Percentiles rank a stretch among this genome's conserved stretches.
Conservation (phyloP, 2,329 filamentous ascomycete species). For the Sporothrix luriei region DNA sequence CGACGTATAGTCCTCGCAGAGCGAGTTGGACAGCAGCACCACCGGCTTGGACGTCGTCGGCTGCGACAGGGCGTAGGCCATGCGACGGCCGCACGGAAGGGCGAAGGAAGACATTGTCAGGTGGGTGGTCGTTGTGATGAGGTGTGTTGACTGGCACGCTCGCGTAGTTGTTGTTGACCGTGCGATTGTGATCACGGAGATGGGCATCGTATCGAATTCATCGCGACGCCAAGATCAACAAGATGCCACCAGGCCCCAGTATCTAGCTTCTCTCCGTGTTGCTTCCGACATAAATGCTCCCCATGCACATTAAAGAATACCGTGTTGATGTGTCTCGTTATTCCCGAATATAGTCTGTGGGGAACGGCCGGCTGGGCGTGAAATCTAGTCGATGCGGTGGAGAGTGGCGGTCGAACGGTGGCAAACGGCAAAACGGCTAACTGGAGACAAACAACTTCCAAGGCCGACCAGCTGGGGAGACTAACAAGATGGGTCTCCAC, state of each 20-base stretch:
- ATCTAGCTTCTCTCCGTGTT: neutral
- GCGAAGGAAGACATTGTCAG: conserved; percentile 28
- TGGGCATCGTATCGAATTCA: too few species aligned
- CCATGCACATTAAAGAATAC: too few species aligned
- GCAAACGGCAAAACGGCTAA: neutral
- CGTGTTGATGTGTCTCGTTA: neutral
- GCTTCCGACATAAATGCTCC: neutral
- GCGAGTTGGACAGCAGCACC: conserved; percentile 48
- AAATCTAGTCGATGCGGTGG: neutral
- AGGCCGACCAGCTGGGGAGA: neutral
- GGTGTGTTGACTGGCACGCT: neutral
- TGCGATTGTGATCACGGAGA: neutral
- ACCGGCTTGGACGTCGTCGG: conserved; percentile 40
- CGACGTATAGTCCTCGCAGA: conserved; percentile 43
- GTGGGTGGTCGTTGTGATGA: neutral
- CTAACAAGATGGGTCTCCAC: neutral
- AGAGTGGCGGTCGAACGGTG: neutral
- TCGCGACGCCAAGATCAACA: neutral
- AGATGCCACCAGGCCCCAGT: neutral
- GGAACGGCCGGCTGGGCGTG: neutral
- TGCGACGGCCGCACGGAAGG: conserved; percentile 30
- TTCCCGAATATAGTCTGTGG: conserved; percentile 1
- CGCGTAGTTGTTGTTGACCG: too few species aligned
- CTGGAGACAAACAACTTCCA: neutral
- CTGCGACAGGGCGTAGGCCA: conserved; percentile 40